Conservation (phyloP, 192 early-diverging fungal species). For the Backusella tarrabulga region DNA sequence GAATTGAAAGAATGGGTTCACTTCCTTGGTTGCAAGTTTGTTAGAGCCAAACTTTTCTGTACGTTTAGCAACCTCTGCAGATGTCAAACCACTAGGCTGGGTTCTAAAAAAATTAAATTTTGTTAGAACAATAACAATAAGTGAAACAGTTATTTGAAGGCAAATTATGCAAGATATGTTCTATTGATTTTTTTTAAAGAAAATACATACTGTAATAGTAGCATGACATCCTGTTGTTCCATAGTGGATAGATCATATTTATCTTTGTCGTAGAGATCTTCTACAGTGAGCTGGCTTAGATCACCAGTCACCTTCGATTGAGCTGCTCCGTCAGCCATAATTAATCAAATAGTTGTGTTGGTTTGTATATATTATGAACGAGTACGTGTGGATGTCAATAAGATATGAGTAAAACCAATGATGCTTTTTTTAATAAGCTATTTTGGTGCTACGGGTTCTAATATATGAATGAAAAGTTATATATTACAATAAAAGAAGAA, state of each 20-base stretch:
- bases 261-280: conserved; percentile 76
- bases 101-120: conserved; percentile 31
- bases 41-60: conserved; percentile 67
- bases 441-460: not conserved
- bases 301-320: conserved; percentile 11
- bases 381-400: not conserved
- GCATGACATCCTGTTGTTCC: conserved; percentile 65
- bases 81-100: conserved; percentile 59
- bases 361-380: not conserved
- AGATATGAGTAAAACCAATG: not conserved
- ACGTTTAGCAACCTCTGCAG: conserved; percentile 58
- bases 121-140: not conserved
- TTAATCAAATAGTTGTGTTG: not conserved
- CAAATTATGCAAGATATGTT: not conserved
- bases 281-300: conserved; percentile 41
- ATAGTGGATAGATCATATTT: conserved; percentile 75
- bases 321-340: conserved; percentile 3
- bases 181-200: not conserved
- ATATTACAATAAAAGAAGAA: not conserved
- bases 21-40: conserved; percentile 70
- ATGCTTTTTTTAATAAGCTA: not conserved
- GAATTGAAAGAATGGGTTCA: conserved; percentile 82
- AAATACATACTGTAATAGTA: conserved; percentile 52
- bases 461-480: not conserved
- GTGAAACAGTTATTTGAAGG: not conserved